phyloP scores from a whole-genome alignment of 305 asterid genomes.

The Fraxinus floribunda region DNA sequence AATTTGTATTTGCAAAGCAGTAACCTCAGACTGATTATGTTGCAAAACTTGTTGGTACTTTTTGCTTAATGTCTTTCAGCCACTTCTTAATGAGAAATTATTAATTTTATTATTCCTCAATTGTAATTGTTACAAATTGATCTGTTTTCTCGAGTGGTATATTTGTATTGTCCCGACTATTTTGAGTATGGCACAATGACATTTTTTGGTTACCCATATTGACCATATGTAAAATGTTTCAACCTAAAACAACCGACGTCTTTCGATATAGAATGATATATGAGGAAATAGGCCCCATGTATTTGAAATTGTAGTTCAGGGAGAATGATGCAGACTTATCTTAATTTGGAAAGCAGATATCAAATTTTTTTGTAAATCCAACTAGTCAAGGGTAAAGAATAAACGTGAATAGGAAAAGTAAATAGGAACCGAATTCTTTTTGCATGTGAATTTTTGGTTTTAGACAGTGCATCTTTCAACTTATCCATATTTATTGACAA shows the following conservation, averaged over 20 bases:
- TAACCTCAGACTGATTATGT: not conserved
- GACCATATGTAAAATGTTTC: not conserved
- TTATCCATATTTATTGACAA: not conserved
- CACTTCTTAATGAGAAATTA: not conserved
- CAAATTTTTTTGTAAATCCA: not conserved
- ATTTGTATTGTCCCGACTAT: not conserved
- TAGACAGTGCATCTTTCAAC: slow-evolving; percentile 7
- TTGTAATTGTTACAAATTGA: slow-evolving; percentile 12
- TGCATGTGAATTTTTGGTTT: not conserved
- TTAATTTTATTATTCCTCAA: not conserved
- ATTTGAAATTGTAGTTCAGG: not conserved
- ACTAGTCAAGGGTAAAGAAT: not conserved
- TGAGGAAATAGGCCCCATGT: not conserved
- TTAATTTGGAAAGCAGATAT: not conserved
- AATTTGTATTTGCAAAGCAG: too few species aligned
- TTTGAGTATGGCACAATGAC: not conserved
- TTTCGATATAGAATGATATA: not conserved
- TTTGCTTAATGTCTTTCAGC: not conserved
- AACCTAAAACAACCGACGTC: not conserved
- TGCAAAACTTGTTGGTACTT: not conserved
- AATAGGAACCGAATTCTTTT: slow-evolving; percentile 4
- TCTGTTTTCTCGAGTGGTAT: not conserved
- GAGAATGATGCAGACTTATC: not conserved
- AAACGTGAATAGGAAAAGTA: not conserved
- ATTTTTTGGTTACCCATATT: slow-evolving; percentile 9